These are phyloP conservation scores for Coemansia sp. DNA, from an alignment of 192 early-diverging fungal genomes.

Conservation along the genomic window DNA sequence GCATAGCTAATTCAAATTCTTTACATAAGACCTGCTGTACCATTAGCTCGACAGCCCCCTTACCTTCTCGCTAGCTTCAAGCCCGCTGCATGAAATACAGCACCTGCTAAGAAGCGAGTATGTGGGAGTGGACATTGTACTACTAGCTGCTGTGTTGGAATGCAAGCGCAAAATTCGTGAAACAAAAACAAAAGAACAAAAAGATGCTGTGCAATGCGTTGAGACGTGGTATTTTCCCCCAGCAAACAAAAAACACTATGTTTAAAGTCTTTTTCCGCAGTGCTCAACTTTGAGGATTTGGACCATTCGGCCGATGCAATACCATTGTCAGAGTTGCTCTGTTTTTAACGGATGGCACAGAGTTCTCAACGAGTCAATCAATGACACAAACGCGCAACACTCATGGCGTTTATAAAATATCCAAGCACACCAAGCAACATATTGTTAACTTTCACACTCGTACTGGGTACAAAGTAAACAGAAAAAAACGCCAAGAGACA, in stretches of 20 bases:
- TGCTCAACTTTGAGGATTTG: too few species aligned
- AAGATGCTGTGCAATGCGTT: background rate
- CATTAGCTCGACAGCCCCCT: background rate
- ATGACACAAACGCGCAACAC: background rate
- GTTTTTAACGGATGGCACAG: too few species aligned
- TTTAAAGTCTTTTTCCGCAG: too few species aligned
- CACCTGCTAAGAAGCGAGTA: constrained; percentile 30
- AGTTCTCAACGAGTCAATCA: too few species aligned
- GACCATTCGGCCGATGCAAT: too few species aligned
- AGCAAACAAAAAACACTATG: too few species aligned
- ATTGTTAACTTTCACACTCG: background rate
- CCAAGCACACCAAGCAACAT: background rate
- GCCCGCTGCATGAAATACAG: constrained; percentile 51
- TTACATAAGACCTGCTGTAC: background rate
- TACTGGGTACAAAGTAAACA: background rate
- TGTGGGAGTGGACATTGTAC: constrained; percentile 8
- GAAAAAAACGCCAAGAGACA: background rate
- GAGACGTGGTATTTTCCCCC: background rate
- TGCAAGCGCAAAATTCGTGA: constrained; percentile 8
- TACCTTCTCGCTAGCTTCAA: constrained; percentile 44
- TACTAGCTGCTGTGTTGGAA: background rate
- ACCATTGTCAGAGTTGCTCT: too few species aligned
- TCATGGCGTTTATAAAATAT: background rate
- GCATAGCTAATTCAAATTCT: background rate
- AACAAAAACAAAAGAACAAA: constrained; percentile 4